Evolutionary conservation across 2,329 filamentous ascomycete genomes (phyloP).

Genomic region (Fusarium nurragi): DNA sequence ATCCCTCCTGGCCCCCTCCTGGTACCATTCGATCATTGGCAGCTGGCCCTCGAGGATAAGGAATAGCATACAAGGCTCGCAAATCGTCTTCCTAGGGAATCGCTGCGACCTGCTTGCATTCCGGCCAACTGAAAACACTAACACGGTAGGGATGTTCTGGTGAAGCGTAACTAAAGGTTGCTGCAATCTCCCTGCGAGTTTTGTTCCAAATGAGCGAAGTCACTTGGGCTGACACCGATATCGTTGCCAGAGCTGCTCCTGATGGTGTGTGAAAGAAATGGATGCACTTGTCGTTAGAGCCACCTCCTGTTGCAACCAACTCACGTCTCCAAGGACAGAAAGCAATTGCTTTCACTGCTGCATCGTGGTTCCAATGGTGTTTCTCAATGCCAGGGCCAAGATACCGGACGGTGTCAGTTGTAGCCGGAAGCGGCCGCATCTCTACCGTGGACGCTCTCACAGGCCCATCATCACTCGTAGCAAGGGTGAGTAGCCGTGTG

Average conservation of each 20-base stretch:
- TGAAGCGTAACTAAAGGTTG: constrained; percentile 92
- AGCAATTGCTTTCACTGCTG: constrained; percentile 94
- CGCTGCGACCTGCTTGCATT: constrained; percentile 83
- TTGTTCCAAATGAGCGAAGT: constrained; percentile 92
- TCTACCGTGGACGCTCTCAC: constrained; percentile 34
- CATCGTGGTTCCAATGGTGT: constrained; percentile 80
- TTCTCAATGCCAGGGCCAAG: constrained; percentile 67
- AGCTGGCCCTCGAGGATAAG: constrained; percentile 71
- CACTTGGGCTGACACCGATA: constrained; percentile 91
- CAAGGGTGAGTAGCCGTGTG: not conserved
- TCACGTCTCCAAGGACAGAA: constrained; percentile 95
- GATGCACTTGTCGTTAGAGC: constrained; percentile 93
- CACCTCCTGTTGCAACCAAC: constrained; percentile 88
- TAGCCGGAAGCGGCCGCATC: constrained; percentile 44
- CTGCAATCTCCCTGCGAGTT: constrained; percentile 85
- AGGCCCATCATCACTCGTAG: not conserved
- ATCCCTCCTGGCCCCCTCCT: constrained; percentile 55
- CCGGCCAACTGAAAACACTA: constrained; percentile 94
- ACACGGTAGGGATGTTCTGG: constrained; percentile 90
- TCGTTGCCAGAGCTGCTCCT: constrained; percentile 85
- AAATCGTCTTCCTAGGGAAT: constrained; percentile 85
- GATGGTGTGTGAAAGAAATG: constrained; percentile 93
- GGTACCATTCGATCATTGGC: constrained; percentile 38
- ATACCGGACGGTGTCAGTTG: constrained; percentile 54
- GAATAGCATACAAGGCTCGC: constrained; percentile 85